phyloP scores from a whole-genome alignment of 441 rosid genomes.

The Brassica hybrid region DNA sequence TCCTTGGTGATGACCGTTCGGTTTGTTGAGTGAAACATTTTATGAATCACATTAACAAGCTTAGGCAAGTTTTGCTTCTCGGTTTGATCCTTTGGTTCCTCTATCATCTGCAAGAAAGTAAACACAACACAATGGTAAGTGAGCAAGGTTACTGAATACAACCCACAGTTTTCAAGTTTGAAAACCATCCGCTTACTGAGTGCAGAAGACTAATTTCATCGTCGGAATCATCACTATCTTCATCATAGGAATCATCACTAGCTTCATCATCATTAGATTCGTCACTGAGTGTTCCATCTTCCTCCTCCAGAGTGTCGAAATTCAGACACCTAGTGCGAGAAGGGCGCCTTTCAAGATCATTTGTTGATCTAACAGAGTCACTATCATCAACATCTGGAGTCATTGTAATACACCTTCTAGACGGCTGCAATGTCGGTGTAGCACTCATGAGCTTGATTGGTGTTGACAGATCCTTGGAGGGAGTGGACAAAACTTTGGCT shows the following conservation, averaged over 20 bases:
- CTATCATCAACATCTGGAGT: conserved; percentile 53
- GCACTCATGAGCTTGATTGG: conserved; percentile 61
- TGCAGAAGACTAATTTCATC: conserved; percentile 53
- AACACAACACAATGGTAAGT: conserved; percentile 15
- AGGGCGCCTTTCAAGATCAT: conserved; percentile 59
- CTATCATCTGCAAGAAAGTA: conserved; percentile 56
- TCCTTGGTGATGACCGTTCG: conserved; percentile 74
- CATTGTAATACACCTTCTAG: conserved; percentile 66
- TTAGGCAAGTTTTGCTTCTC: conserved; percentile 73
- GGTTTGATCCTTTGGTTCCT: conserved; percentile 56
- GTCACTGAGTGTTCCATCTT: conserved; percentile 33
- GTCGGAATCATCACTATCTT: conserved; percentile 38
- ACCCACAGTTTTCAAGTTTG: background rate
- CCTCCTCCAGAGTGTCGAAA: conserved; percentile 62
- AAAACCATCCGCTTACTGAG: conserved; percentile 59
- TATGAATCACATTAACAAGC: conserved; percentile 73
- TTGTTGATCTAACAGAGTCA: conserved; percentile 39
- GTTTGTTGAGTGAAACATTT: conserved; percentile 64
- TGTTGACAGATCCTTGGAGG: conserved; percentile 50
- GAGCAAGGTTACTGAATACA: background rate
- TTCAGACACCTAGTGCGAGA: conserved; percentile 64
- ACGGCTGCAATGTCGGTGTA: conserved; percentile 56
- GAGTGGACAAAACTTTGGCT: conserved; percentile 47
- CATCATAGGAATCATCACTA: conserved; percentile 36
- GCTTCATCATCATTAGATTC: conserved; percentile 10